Evolutionary conservation across 345 rosid species (phyloP).

Genomic region (thale cress (Arabidopsis thaliana)): DNA sequence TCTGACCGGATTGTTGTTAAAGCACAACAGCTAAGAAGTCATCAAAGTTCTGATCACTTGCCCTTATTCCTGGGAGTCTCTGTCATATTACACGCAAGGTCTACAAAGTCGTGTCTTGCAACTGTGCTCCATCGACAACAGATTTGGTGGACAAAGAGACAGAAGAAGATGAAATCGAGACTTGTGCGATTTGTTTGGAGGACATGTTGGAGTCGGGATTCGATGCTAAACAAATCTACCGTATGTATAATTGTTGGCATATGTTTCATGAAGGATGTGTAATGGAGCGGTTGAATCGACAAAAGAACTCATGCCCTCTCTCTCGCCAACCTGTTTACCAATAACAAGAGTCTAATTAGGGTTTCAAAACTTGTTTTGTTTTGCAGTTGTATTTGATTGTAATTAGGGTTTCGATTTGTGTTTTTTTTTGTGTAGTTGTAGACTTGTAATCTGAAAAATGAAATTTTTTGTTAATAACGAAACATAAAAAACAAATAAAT

Average conservation of each 20-base stretch:
- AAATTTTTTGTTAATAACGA: too few relatives aligned
- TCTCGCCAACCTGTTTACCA: neutral
- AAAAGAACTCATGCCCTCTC: neutral
- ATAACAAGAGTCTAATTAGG: neutral
- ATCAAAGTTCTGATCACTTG: neutral
- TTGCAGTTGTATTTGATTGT: too few relatives aligned
- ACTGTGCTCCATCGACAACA: too few relatives aligned
- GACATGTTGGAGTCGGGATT: too few relatives aligned
- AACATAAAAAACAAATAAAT: too few relatives aligned
- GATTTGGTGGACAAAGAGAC: too few relatives aligned
- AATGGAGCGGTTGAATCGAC: neutral
- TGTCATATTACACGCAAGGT: neutral
- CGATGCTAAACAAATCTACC: too few relatives aligned
- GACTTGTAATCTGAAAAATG: too few relatives aligned
- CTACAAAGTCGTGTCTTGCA: neutral
- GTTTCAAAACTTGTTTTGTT: neutral
- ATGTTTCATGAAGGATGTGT: neutral
- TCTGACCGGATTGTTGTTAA: constrained; percentile 6
- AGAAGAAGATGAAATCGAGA: too few relatives aligned
- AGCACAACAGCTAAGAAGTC: neutral
- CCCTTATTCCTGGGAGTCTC: neutral
- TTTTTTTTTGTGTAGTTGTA: too few relatives aligned
- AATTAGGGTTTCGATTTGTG: too few relatives aligned
- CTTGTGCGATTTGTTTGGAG: too few relatives aligned
- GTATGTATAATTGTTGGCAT: neutral